Evolutionary conservation across 371 early-diverging fungal genomes (phyloP).

Genomic region (Cokeromyces recurvatus): DNA sequence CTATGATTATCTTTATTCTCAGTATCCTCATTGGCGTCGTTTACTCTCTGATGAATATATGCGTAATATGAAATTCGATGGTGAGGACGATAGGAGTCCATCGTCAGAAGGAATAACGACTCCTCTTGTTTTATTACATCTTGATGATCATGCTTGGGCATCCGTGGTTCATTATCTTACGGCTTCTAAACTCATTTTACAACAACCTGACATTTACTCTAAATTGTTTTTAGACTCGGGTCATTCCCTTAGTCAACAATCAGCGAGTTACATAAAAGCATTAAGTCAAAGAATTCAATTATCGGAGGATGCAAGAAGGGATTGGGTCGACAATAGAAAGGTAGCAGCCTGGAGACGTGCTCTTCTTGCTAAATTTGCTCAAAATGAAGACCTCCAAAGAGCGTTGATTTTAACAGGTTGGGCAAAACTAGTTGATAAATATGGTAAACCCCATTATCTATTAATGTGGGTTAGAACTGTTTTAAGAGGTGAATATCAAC

Average conservation of each 20-base stretch:
- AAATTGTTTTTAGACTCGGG: slow-evolving; percentile 18
- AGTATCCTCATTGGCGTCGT: slow-evolving; percentile 31
- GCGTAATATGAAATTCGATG: slow-evolving; percentile 20
- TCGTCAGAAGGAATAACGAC: slow-evolving; percentile 6
- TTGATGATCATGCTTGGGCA: slow-evolving; percentile 34
- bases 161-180: slow-evolving; percentile 27
- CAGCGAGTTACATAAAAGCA: slow-evolving; percentile 12
- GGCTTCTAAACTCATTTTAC: slow-evolving; percentile 16
- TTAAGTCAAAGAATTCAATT: neutral
- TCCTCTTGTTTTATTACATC: slow-evolving; percentile 20
- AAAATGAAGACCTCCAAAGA: slow-evolving; percentile 26
- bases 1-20: slow-evolving; percentile 15
- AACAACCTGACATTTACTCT: slow-evolving; percentile 9
- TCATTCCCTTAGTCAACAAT: slow-evolving; percentile 6
- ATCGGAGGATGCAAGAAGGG: slow-evolving; percentile 6
- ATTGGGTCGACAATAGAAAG: slow-evolving; percentile 14
- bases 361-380: slow-evolving; percentile 26
- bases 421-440: slow-evolving; percentile 22
- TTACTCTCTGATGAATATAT: slow-evolving; percentile 27
- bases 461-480: slow-evolving; percentile 29
- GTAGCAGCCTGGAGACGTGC: slow-evolving; percentile 17
- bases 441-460: slow-evolving; percentile 7
- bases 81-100: neutral
- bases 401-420: slow-evolving; percentile 26
- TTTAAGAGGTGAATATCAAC: slow-evolving; percentile 16